Evolutionary conservation across 2,329 filamentous ascomycete genomes (phyloP).

Genomic region (Mariannaea elegans): DNA sequence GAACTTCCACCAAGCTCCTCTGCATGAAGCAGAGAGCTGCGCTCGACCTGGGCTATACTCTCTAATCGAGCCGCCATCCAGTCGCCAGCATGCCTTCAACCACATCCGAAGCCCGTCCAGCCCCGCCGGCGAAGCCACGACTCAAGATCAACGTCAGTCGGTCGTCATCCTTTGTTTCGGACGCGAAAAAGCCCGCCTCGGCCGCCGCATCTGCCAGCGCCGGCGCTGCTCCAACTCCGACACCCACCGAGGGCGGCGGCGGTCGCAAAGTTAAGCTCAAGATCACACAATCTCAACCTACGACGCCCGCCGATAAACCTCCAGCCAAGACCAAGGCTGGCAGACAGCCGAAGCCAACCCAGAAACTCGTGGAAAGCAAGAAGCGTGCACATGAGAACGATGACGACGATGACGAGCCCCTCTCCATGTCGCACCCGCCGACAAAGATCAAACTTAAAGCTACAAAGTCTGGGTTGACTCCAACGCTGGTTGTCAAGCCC

Average conservation of each 20-base stretch:
- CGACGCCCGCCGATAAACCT: constrained; percentile 46
- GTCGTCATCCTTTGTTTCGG: constrained; percentile 46
- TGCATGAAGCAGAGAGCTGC: constrained; percentile 18
- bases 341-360: constrained; percentile 66
- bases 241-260: constrained; percentile 43
- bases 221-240: constrained; percentile 23
- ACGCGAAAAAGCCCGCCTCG: constrained; percentile 31
- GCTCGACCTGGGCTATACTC: constrained; percentile 2
- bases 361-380: constrained; percentile 65
- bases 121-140: constrained; percentile 47
- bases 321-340: constrained; percentile 67
- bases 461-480: constrained; percentile 49
- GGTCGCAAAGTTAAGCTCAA: constrained; percentile 54
- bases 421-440: constrained; percentile 45
- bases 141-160: constrained; percentile 52
- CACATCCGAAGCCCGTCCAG: constrained; percentile 33
- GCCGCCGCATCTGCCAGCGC: constrained; percentile 11
- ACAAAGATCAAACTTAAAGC: constrained; percentile 65
- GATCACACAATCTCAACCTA: constrained; percentile 49
- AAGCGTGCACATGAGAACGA: constrained; percentile 69
- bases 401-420: constrained; percentile 57
- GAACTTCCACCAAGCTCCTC: background rate
- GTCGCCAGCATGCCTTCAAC: constrained; percentile 41
- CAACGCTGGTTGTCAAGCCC: constrained; percentile 62
- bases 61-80: constrained; percentile 1